Conservation (phyloP, 1,284 basidiomycete species). For the Austroboletus rostrupii region DNA sequence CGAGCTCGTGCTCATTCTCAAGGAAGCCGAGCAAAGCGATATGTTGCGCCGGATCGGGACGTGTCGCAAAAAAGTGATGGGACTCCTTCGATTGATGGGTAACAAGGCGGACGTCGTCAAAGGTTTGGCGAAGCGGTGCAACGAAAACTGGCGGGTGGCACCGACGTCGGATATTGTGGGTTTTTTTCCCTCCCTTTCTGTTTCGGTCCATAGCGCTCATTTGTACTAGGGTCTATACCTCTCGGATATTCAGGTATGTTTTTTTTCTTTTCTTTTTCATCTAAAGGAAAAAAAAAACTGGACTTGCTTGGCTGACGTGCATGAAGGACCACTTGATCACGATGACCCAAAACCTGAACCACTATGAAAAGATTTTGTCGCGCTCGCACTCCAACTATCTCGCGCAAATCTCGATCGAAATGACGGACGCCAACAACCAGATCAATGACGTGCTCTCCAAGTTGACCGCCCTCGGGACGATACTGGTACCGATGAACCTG, state of each 20-base stretch:
- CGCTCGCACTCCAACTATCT: constrained; percentile 99
- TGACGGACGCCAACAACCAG: constrained; percentile 99
- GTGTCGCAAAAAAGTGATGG: constrained; percentile 99
- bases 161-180: constrained; percentile 95
- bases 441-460: constrained; percentile 99
- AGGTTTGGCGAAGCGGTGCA: constrained; percentile 95
- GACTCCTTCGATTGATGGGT: constrained; percentile 91
- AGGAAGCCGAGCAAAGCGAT: constrained; percentile 63
- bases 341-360: constrained; percentile 99
- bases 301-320: neutral
- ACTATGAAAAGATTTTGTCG: constrained; percentile 98
- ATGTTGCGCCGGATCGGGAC: constrained; percentile 86
- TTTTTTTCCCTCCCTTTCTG: constrained; percentile 6
- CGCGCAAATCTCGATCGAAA: constrained; percentile 97
- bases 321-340: constrained; percentile 93
- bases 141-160: constrained; percentile 98
- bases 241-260: constrained; percentile 77
- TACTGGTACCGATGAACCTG: constrained; percentile 95
- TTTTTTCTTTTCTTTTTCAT: no score
- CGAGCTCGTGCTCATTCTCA: constrained; percentile 95
- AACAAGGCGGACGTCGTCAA: constrained; percentile 99
- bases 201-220: neutral
- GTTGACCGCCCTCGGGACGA: constrained; percentile 95
- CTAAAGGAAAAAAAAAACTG: no score
- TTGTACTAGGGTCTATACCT: constrained; percentile 80